Base-by-base conservation (phyloP, 257 asterid genomes). In the Gentiana dahurica region DNA sequence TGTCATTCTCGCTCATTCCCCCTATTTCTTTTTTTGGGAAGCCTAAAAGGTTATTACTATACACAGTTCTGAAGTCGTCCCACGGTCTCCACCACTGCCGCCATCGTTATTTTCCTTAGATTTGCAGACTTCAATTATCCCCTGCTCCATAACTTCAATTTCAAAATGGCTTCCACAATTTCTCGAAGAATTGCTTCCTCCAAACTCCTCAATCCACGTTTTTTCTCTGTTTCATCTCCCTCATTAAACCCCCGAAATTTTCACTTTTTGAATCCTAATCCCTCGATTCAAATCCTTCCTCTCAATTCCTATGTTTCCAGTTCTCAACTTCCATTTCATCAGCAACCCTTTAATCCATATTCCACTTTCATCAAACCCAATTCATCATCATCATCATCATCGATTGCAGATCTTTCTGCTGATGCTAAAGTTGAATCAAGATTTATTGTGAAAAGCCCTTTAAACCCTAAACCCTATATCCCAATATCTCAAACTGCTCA, bases 151-250 rank as follows among this genome's bases (percentile, higher is more conserved):
- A 13, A 3, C 24, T 1, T 33, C 8, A 4, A 34, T 9, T 4
- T 8, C 8, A 11, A 12, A 50, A 66, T 53, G 71, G 61, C 61
- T 3, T 13, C 38, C 33, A 5, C 61, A 36, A 12, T 59, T 51
- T 68, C 57, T 43, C 60, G 64, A 44, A 50, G 64, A 43, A 41
- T 60, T 35, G 7, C 53, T 53, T 55, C 59, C 46, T 54, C 72
- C 37, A 50, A 49, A 50, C 41, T 62, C 48, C 56, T 53, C 43
- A 68, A 57, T 5, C 8, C 68, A 44, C 57, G 36, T 32, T 33
- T 49, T 8, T 56, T 49, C 9, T 54, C 71, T 1, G 8, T 36
- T 60, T 64, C 12, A 33, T 53, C 65, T 7, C 36, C 49, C 39
- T 45, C 49, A n/a, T 52, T 12, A 44, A 53, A 15, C 53, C 45